Conservation (phyloP, 2,329 filamentous ascomycete species). For the Sclerotinia trifoliorum region DNA sequence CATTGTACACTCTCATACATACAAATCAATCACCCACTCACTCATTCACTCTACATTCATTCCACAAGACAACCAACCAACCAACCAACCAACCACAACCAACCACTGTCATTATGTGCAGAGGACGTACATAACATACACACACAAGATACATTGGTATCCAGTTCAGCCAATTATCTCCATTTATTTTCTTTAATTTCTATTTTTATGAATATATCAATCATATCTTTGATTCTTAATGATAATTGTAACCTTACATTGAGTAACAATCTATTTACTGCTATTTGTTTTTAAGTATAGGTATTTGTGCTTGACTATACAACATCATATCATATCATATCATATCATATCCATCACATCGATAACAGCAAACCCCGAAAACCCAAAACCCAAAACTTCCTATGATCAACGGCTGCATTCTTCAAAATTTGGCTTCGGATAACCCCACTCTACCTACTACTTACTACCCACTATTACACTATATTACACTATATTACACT, state of each 20-base stretch:
- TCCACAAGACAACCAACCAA: background rate
- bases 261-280: background rate
- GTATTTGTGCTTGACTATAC: background rate
- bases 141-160: background rate
- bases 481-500: no score
- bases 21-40: no score
- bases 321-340: background rate
- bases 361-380: background rate
- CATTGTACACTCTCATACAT: no score
- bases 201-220: no score
- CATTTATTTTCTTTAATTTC: no score
- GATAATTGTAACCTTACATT: background rate
- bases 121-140: no score
- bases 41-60: background rate
- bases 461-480: background rate
- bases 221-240: no score
- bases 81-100: background rate
- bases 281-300: background rate
- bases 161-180: background rate
- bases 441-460: constrained; percentile 5
- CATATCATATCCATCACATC: background rate
- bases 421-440: background rate
- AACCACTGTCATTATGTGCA: background rate
- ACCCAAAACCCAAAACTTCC: constrained; percentile 5
- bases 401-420: constrained; percentile 5